Evolutionary conservation across 257 asterid genomes (phyloP), one percentile per base, ranked within the genome.

Genomic region (Hygrophila difformis): DNA sequence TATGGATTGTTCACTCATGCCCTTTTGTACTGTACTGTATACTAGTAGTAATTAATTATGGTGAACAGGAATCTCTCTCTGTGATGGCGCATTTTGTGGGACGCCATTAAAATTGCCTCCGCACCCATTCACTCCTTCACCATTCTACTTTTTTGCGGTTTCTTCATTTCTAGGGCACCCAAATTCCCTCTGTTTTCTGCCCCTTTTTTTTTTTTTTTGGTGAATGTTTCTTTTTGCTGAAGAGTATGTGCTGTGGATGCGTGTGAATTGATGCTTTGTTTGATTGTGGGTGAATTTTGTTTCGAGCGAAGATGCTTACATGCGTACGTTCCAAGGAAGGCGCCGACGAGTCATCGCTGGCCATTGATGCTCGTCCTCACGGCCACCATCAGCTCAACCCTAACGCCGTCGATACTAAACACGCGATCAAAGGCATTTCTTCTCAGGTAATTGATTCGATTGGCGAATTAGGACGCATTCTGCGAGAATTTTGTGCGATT

Each of bases 301-400:
- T n/a, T n/a, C n/a, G n/a, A 45, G 18, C 56, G 26, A 65, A 68
- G 61, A 88, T 88, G 97, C 93, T 88, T 23, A 84, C 95, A 63
- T 88, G 97, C 93, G 81, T 88, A 55, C 93, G 94, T 56, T 60
- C 93, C 42, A 84, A 84, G 82, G 86, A 81, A 55, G 41, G 76
- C 28, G 57, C 21, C 19, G 81, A 74, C 55, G 88, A 70, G n/a
- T n/a, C n/a, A 6, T 52, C 69, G 35, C 60, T 78, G 38, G 22
- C 67, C 29, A 75, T 72, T 61, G 70, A 69, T 13, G 39, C 47
- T 29, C 53, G 9, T 13, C 52, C 43, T 5, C 46, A 44, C 1
- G 45, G 56, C 20, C 67, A 53, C 31, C 50, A 70, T 0, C 65
- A 72, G 42, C 44, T 47, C 42, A 51, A 56, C 46, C 53, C 68